phyloP scores from a whole-genome alignment of 208 protist species.

The Trypanosoma rangeli region DNA sequence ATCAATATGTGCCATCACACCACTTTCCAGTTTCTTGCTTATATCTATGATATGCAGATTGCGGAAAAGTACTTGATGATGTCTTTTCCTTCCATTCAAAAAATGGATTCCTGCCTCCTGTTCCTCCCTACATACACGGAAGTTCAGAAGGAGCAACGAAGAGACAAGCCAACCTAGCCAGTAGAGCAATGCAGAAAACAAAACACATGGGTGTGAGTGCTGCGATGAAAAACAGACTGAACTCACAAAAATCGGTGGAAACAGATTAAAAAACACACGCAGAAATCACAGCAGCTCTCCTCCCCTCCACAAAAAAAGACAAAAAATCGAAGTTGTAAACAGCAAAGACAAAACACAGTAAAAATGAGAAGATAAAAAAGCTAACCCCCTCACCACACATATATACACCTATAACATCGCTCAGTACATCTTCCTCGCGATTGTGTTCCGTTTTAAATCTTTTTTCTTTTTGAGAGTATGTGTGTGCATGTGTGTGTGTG shows the following conservation, averaged over 20 bases:
- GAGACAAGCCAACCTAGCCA: too few species aligned
- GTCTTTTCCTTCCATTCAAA: neutral
- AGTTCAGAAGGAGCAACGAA: too few species aligned
- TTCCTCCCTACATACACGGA: too few species aligned
- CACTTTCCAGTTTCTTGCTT: neutral
- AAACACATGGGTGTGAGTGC: too few species aligned
- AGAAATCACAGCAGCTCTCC: neutral
- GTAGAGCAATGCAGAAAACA: too few species aligned
- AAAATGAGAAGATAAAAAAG: constrained; percentile 27
- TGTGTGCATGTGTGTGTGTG: constrained; percentile 5
- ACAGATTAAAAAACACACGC: neutral
- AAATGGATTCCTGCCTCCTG: too few species aligned
- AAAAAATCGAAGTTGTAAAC: constrained; percentile 2
- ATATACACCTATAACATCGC: constrained; percentile 9
- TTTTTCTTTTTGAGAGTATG: constrained; percentile 4
- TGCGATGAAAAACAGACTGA: constrained; percentile 13
- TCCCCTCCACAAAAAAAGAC: neutral
- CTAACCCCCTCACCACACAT: constrained; percentile 6
- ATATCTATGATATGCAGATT: neutral
- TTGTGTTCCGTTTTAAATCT: constrained; percentile 24
- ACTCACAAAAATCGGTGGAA: neutral
- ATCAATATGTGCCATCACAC: constrained; percentile 27
- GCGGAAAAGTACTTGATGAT: neutral
- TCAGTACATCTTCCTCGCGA: neutral
- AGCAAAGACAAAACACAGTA: neutral